Percentiles rank a stretch among this genome's conserved stretches.
These are phyloP conservation scores for Clathrospora elynae DNA, from an alignment of 2,329 filamentous ascomycete genomes.

Conservation along the genomic window DNA sequence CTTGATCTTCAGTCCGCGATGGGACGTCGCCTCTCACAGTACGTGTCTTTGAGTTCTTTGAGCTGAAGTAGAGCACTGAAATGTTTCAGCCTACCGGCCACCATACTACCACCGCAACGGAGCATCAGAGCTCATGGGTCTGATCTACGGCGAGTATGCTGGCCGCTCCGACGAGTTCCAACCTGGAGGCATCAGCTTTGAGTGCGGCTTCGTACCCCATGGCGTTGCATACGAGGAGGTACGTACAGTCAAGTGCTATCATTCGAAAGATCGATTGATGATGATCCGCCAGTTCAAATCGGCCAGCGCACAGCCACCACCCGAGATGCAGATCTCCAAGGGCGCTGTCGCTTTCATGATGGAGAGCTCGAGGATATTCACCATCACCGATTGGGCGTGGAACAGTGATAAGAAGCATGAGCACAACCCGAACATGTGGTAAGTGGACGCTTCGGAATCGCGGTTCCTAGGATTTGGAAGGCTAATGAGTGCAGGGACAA, in stretches of 20 bases:
- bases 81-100: conserved; percentile 45
- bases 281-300: conserved; percentile 52
- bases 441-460: no score
- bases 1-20: conserved; percentile 68
- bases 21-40: conserved; percentile 64
- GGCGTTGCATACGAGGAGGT: conserved; percentile 61
- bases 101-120: conserved; percentile 68
- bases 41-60: background rate
- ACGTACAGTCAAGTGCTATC: background rate
- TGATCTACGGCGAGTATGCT: conserved; percentile 65
- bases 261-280: background rate
- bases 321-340: conserved; percentile 48
- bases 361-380: conserved; percentile 54
- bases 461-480: no score
- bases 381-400: conserved; percentile 47
- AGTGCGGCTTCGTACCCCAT: conserved; percentile 74
- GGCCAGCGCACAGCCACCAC: conserved; percentile 55
- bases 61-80: background rate
- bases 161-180: conserved; percentile 59
- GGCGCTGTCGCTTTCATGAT: conserved; percentile 70
- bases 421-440: conserved; percentile 56
- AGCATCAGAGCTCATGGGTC: conserved; percentile 70
- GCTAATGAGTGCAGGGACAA: conserved; percentile 46
- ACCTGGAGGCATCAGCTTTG: conserved; percentile 65
- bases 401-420: conserved; percentile 54